Percentiles rank a stretch among this genome's conserved stretches.
Conservation (phyloP, 305 asterid genomes). For the Caryopteris hybrid region DNA sequence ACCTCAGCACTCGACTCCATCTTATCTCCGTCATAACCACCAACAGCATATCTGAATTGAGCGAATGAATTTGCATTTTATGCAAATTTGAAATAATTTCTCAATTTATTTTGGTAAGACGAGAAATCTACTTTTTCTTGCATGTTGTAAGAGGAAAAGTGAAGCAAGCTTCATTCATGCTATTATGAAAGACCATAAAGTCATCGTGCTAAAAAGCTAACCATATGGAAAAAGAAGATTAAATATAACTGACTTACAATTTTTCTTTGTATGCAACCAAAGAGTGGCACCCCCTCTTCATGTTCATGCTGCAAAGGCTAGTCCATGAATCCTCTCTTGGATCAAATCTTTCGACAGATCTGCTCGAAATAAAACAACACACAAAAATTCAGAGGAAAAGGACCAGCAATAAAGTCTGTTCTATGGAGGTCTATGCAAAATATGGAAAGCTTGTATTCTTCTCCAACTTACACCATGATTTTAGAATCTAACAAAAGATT, state of each 20-base stretch:
- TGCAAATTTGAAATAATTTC: background rate
- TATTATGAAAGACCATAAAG: background rate
- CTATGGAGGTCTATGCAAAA: background rate
- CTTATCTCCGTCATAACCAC: conserved; percentile 57
- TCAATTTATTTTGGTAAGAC: background rate
- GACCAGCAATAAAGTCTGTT: background rate
- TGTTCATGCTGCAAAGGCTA: conserved; percentile 35
- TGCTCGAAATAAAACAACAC: conserved; percentile 9
- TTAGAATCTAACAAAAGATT: background rate
- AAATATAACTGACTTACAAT: conserved; percentile 39
- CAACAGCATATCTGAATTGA: conserved; percentile 56
- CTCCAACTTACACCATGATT: background rate
- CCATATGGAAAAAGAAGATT: background rate
- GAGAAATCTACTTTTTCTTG: background rate
- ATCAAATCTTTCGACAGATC: conserved; percentile 74
- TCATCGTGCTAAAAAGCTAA: background rate
- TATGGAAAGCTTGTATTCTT: background rate
- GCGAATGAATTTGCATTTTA: no score
- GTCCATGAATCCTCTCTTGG: conserved; percentile 64
- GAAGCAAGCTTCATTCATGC: background rate
- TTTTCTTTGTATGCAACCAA: conserved; percentile 52
- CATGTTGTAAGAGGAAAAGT: background rate
- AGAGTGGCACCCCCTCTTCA: conserved; percentile 59
- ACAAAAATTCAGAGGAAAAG: background rate
- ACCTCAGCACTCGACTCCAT: conserved; percentile 59